Conservation (phyloP, 805 yeast genomes). For the Saccharomyces mikatae region DNA sequence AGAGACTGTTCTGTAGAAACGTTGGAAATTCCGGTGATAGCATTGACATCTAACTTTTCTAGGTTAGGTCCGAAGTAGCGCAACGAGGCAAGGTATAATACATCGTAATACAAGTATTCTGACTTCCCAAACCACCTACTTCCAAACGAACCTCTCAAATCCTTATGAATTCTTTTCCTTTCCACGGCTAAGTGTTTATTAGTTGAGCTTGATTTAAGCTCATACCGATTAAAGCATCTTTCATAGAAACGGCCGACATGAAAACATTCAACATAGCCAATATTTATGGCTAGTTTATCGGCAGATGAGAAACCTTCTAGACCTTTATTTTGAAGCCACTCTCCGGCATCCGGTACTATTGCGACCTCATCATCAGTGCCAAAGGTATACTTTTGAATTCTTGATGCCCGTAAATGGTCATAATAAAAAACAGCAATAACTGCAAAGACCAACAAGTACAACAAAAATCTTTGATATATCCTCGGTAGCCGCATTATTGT, state of each 20-base stretch:
- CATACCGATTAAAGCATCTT: conserved; percentile 5
- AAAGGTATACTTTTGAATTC: not conserved
- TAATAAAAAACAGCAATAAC: not conserved
- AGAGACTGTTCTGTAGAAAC: not conserved
- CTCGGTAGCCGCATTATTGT: conserved; percentile 2
- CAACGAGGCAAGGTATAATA: conserved; percentile 1
- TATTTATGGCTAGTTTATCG: conserved; percentile 9
- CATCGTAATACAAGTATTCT: conserved; percentile 17
- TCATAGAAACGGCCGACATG: conserved; percentile 13
- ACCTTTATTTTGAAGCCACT: conserved; percentile 4
- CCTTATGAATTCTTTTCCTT: conserved; percentile 15
- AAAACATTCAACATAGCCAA: conserved; percentile 15
- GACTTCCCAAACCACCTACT: conserved; percentile 19
- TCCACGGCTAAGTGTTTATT: not conserved
- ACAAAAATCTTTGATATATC: conserved; percentile 1
- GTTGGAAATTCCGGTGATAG: not conserved
- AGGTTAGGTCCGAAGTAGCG: not conserved
- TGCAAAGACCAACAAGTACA: not conserved
- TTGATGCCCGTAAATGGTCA: not conserved
- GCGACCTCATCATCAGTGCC: not conserved
- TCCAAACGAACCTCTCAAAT: conserved; percentile 14
- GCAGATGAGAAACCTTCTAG: not conserved
- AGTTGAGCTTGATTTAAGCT: not conserved
- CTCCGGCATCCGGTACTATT: not conserved
- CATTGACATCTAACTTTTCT: not conserved